A percentile compares a stretch with the other conserved stretches of the same genome.
These are phyloP conservation scores for Podila horticola DNA, from an alignment of 192 early-diverging fungal genomes.

Conservation along the genomic window DNA sequence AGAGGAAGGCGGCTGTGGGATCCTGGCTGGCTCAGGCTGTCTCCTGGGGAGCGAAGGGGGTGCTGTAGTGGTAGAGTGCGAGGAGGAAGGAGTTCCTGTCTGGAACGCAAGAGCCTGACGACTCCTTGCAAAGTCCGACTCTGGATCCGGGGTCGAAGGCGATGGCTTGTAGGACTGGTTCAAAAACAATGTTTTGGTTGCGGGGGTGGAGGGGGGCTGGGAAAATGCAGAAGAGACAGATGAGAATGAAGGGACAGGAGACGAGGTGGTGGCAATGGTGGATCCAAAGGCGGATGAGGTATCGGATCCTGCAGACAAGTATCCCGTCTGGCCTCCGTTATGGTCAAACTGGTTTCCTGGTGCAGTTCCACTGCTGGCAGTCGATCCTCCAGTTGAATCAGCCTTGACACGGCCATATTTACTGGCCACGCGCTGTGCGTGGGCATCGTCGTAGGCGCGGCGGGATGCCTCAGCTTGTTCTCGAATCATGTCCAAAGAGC, in stretches of 20 bases:
- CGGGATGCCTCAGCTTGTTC: slow-evolving; percentile 49
- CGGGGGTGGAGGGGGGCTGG: slow-evolving; percentile 6
- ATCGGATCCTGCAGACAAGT: slow-evolving; percentile 35
- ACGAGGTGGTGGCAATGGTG: slow-evolving; percentile 43
- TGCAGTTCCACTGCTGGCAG: slow-evolving; percentile 23
- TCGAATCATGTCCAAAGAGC: slow-evolving; percentile 40
- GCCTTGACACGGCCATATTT: slow-evolving; percentile 35
- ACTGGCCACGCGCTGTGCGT: slow-evolving; percentile 33
- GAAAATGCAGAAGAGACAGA: slow-evolving; percentile 30
- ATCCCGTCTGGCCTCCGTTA: slow-evolving; percentile 11
- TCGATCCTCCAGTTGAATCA: slow-evolving; percentile 34
- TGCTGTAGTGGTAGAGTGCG: neutral
- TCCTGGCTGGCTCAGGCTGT: neutral
- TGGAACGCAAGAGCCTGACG: slow-evolving; percentile 46
- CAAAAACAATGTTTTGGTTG: slow-evolving; percentile 36
- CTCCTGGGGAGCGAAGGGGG: slow-evolving; percentile 36
- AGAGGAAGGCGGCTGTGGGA: neutral
- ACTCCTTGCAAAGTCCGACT: slow-evolving; percentile 35
- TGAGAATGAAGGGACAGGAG: slow-evolving; percentile 40
- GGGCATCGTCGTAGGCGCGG: slow-evolving; percentile 43
- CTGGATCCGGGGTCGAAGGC: slow-evolving; percentile 21
- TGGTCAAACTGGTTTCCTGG: slow-evolving; percentile 1
- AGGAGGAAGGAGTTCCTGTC: slow-evolving; percentile 14
- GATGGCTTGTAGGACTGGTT: slow-evolving; percentile 26
- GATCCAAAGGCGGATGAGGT: slow-evolving; percentile 46